Base-by-base conservation (phyloP, 306 rosid species). In the Adenanthera pavonina region DNA sequence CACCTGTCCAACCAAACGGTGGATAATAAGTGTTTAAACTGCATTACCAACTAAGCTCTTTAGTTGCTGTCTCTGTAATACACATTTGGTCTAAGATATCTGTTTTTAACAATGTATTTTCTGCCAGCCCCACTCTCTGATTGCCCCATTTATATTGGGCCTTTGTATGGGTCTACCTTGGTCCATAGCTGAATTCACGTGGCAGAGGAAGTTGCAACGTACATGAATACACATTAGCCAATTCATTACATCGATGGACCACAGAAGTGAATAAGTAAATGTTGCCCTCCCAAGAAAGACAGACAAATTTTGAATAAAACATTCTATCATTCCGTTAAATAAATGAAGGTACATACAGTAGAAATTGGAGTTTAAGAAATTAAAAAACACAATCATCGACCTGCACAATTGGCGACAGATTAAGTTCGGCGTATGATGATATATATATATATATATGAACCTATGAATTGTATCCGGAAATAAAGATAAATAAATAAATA, bases 401-500 rank as follows among this genome's bases (percentile, higher is more conserved):
- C 30, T 25, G 30, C 30, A 25, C 30, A 25, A 25, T 25, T 25
- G 30, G 30, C 30, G 30, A 25, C 30, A 25, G 30, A 25, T 25
- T 25, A 25, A 25, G 30, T 9, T 20, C 34, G 13, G 20, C 6
- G 0, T 1, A 30, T 3, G 7, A 60, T 59, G 66, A n/a, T 13
- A 2, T 19, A 19, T 0, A 56, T 3, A 7, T 57, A 6, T 0
- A 20, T 25, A 16, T 5, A 67, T 17, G 44, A 67, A 9, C 6
- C 49, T 36, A 38, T 38, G 20, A 8, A 66, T 66, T 41, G 41
- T 4, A 46, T 8, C 38, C 40, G 8, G 57, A 17, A 35, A 56
- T 2, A 74, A 52, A 76, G 30, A 71, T 8, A 19, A 7, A 57
- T 53, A 53, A 38, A 79, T 73, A 69, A 52, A 75, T 69, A 74